A percentile compares a stretch with the other conserved stretches of the same genome.
Conservation (phyloP, 148 eudicot genomes). For the Vaccinium corymbosum region DNA sequence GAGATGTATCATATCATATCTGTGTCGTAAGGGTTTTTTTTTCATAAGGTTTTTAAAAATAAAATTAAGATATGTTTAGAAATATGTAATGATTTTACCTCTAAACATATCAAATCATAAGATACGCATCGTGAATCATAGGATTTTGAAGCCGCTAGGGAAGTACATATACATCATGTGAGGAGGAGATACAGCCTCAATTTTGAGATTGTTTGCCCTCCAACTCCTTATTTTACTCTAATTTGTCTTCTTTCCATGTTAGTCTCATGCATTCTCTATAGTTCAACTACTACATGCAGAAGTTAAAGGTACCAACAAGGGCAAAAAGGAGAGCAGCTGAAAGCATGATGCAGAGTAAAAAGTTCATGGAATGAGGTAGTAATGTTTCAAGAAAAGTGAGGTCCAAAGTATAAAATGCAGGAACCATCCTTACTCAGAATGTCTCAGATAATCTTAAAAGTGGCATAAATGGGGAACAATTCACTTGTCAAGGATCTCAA, state of each 20-base stretch:
- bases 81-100: neutral
- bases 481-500: neutral
- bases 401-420: neutral
- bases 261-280: neutral
- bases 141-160: neutral
- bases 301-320: neutral
- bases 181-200: constrained; percentile 8
- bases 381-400: neutral
- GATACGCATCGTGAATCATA: neutral
- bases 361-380: neutral
- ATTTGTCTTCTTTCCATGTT: neutral
- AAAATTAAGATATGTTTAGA: neutral
- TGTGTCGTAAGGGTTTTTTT: neutral
- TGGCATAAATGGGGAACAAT: neutral
- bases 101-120: neutral
- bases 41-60: neutral
- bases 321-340: neutral
- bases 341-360: neutral
- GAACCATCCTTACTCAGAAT: neutral
- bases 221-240: neutral
- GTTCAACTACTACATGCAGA: neutral
- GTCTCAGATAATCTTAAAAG: neutral
- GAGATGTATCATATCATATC: neutral
- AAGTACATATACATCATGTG: too few species aligned
- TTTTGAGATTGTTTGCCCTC: neutral